These are phyloP conservation scores for Apodospora peruviana DNA, from an alignment of 495 filamentous ascomycete genomes.

Conservation along the genomic window DNA sequence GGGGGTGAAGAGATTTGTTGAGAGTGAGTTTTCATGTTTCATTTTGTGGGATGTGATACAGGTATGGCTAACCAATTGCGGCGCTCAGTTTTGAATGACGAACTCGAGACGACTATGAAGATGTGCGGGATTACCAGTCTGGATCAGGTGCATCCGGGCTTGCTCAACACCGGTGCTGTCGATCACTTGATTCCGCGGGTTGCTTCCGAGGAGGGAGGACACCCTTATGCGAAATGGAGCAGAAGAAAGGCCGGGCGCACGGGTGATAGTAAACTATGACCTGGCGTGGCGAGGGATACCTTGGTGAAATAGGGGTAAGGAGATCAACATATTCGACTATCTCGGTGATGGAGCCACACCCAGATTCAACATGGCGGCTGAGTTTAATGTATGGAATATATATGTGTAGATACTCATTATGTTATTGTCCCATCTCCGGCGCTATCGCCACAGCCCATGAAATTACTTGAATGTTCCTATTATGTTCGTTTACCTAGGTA, in stretches of 20 bases:
- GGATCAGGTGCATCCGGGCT: slow-evolving; percentile 61
- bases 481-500: no score
- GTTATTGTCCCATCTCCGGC: no score
- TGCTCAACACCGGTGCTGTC: slow-evolving; percentile 65
- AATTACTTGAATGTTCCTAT: no score
- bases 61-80: background rate
- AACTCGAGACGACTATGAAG: slow-evolving; percentile 73
- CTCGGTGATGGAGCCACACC: no score
- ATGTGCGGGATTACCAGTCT: slow-evolving; percentile 70
- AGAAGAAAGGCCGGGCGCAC: background rate
- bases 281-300: no score
- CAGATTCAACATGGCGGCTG: no score
- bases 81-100: slow-evolving; percentile 62
- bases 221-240: slow-evolving; percentile 58
- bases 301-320: no score
- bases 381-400: no score
- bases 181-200: slow-evolving; percentile 59
- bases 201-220: slow-evolving; percentile 37
- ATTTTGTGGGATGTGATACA: background rate
- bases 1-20: slow-evolving; percentile 61
- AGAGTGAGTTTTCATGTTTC: slow-evolving; percentile 37
- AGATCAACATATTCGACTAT: no score
- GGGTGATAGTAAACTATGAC: slow-evolving; percentile 3
- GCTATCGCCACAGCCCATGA: no score
- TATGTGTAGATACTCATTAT: no score